Evolutionary conservation across 768 basidiomycete species (phyloP), one percentile per base, ranked within the genome.

Genomic region (Dendrothele bispora): DNA sequence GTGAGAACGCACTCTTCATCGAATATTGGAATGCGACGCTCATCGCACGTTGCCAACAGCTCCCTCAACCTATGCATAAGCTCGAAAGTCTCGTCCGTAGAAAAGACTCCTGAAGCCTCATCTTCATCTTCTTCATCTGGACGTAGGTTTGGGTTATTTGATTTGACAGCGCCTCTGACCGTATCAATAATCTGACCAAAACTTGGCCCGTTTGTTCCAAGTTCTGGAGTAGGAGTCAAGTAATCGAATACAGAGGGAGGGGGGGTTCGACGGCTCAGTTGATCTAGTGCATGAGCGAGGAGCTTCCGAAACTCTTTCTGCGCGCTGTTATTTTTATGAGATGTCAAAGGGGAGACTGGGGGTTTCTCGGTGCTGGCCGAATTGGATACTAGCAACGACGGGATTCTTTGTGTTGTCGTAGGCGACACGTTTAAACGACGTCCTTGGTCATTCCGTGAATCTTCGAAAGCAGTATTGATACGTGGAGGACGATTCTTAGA

Each of bases 301-400:
- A 89, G 70, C 60, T 90, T 90, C 40, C 81, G 77, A 7, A 83
- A 80, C 61, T 88, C 88, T 44, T 78, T 75, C 27, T 70, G 70
- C 24, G 75, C 75, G 52, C 74, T 75, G 44, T 61, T 64, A 24
- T 55, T 46, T 6, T 63, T 69, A 64, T 52, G 63, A 39, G 39
- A 55, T n/a, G n/a, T n/a, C n/a, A n/a, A n/a, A n/a, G n/a, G n/a
- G n/a, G n/a, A n/a, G n/a, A n/a, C n/a, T n/a, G n/a, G n/a, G n/a
- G n/a, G n/a, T n/a, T n/a, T n/a, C n/a, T n/a, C n/a, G n/a, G n/a
- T n/a, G n/a, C n/a, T n/a, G n/a, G n/a, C n/a, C n/a, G n/a, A n/a
- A n/a, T n/a, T n/a, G n/a, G n/a, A n/a, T n/a, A n/a, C n/a, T n/a
- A n/a, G n/a, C n/a, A n/a, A n/a, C n/a, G n/a, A n/a, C n/a, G n/a